Conservation (phyloP, 495 filamentous ascomycete genomes). For the Podospora conica region DNA sequence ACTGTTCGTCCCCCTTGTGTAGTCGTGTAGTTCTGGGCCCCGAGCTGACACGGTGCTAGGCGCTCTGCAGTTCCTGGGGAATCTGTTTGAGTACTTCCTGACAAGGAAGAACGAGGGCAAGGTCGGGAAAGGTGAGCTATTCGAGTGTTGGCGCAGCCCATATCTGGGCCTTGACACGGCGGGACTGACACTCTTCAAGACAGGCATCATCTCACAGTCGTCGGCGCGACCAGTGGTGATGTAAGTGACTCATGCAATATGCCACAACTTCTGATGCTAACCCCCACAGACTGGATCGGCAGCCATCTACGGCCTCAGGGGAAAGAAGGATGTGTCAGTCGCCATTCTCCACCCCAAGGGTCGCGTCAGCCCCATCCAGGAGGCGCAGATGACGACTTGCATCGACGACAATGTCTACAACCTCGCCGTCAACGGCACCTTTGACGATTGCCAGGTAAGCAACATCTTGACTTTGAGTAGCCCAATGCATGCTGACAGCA, state of each 20-base stretch:
- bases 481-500: background rate
- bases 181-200: constrained; percentile 30
- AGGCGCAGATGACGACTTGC: constrained; percentile 92
- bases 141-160: background rate
- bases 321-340: constrained; percentile 91
- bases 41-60: constrained; percentile 31
- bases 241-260: background rate
- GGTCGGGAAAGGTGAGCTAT: constrained; percentile 38
- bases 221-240: constrained; percentile 90
- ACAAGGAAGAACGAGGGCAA: constrained; percentile 73
- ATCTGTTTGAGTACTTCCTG: constrained; percentile 94
- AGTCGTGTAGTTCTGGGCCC: background rate
- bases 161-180: background rate
- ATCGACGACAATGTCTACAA: constrained; percentile 86
- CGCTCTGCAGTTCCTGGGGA: constrained; percentile 85
- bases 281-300: constrained; percentile 65
- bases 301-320: constrained; percentile 93
- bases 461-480: background rate
- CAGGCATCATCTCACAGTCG: constrained; percentile 79
- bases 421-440: constrained; percentile 75
- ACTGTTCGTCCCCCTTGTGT: constrained; percentile 28
- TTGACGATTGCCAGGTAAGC: constrained; percentile 85
- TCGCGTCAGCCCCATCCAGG: constrained; percentile 76
- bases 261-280: background rate
- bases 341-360: constrained; percentile 86